Conservation (phyloP, 176 grass and related monocot genomes). For the Oryza longistaminata region DNA sequence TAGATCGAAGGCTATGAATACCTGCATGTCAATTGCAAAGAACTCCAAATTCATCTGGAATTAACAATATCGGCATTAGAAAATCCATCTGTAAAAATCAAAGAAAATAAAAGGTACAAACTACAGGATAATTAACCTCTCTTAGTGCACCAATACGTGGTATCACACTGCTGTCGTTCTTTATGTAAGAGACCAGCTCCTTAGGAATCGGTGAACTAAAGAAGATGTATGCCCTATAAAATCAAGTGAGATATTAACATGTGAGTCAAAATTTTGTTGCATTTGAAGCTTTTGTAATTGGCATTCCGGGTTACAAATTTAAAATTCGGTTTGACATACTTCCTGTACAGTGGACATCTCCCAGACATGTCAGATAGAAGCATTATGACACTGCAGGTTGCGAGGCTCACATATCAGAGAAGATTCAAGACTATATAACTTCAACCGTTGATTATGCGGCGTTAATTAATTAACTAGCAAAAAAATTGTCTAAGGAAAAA, state of each 20-base stretch:
- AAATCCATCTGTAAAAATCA: background rate
- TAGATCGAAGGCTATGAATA: conserved; percentile 36
- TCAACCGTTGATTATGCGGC: background rate
- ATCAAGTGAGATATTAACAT: conserved; percentile 35
- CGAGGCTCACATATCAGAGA: conserved; percentile 33
- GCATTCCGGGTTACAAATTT: conserved; percentile 25
- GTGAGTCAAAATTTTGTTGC: conserved; percentile 1
- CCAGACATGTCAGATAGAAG: conserved; percentile 99
- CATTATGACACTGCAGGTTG: conserved; percentile 86
- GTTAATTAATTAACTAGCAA: background rate
- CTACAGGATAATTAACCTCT: conserved; percentile 59
- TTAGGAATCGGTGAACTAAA: conserved; percentile 92
- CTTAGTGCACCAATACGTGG: conserved; percentile 94
- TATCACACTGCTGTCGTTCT: conserved; percentile 89
- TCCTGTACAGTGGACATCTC: conserved; percentile 90
- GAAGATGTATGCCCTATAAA: conserved; percentile 85
- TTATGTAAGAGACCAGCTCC: conserved; percentile 84
- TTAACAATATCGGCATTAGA: conserved; percentile 34
- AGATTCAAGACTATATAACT: conserved; percentile 2
- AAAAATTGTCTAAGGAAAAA: conserved; percentile 4
- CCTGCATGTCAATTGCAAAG: conserved; percentile 96
- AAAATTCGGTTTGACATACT: conserved; percentile 53
- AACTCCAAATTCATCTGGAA: conserved; percentile 99
- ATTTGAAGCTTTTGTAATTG: conserved; percentile 15
- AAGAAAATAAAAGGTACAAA: conserved; percentile 17